phyloP scores from a whole-genome alignment of 257 asterid genomes.

The Buddleja alternifolia region DNA sequence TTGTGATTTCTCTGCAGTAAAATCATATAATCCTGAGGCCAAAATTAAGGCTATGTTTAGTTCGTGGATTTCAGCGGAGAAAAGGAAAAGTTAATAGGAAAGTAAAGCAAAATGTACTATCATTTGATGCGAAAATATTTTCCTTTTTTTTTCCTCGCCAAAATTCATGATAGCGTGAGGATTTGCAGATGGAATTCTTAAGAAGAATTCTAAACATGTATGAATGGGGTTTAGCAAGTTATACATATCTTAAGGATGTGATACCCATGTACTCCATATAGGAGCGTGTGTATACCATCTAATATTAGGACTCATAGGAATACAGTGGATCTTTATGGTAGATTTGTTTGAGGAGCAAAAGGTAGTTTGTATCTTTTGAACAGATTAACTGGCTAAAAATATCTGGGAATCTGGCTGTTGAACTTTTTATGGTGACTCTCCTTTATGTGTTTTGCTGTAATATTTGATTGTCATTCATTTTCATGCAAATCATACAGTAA shows the following conservation, averaged over 20 bases:
- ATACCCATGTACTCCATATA: neutral
- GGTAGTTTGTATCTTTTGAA: neutral
- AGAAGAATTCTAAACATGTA: neutral
- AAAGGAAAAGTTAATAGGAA: too few species aligned
- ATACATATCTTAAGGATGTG: neutral
- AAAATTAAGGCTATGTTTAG: too few species aligned
- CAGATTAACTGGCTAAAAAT: constrained; percentile 3
- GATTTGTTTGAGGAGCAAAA: constrained; percentile 5
- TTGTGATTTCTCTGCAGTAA: neutral
- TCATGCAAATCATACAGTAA: constrained; percentile 54
- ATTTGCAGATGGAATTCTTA: neutral
- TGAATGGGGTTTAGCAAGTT: constrained; percentile 20
- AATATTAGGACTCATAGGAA: neutral
- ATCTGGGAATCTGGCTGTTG: constrained; percentile 20
- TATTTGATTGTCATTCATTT: neutral
- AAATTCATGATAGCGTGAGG: too few species aligned
- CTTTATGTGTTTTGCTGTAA: neutral
- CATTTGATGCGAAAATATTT: too few species aligned
- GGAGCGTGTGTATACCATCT: neutral
- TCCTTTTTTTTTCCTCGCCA: too few species aligned
- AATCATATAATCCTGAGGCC: too few species aligned
- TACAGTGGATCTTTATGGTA: constrained; percentile 19
- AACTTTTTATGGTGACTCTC: constrained; percentile 15
- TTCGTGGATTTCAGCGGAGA: too few species aligned
- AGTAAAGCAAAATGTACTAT: too few species aligned